phyloP scores from a whole-genome alignment of 2,329 filamentous ascomycete genomes.

The Claviceps spartinae region DNA sequence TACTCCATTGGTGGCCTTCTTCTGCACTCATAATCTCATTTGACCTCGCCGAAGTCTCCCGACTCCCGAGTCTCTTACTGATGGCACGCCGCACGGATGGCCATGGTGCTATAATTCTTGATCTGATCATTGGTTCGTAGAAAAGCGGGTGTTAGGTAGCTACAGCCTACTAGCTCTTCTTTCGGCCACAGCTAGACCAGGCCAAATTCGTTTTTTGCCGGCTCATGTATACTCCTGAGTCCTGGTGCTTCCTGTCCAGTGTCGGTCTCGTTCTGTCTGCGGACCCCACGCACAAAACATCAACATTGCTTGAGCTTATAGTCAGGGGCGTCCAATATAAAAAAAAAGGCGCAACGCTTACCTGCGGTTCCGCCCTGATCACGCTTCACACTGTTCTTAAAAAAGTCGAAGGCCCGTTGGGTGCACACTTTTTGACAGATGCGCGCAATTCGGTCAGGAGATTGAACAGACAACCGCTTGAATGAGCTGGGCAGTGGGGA shows the following conservation, averaged over 20 bases:
- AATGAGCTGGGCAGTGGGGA: too few relatives aligned
- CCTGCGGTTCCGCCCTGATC: constrained; percentile 89
- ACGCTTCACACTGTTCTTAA: constrained; percentile 95
- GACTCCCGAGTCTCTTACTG: too few relatives aligned
- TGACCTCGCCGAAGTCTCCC: constrained; percentile 84
- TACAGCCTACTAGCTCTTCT: constrained; percentile 58
- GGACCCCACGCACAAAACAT: too few relatives aligned
- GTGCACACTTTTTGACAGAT: constrained; percentile 46
- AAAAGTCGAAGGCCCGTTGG: constrained; percentile 73
- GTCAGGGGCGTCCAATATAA: too few relatives aligned
- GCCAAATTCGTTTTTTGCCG: constrained; percentile 44
- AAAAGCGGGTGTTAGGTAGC: constrained; percentile 53
- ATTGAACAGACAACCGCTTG: too few relatives aligned
- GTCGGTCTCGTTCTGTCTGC: constrained; percentile 70
- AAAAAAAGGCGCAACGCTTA: constrained; percentile 21
- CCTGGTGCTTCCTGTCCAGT: constrained; percentile 62
- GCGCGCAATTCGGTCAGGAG: too few relatives aligned
- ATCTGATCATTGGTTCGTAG: constrained; percentile 83
- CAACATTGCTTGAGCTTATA: too few relatives aligned
- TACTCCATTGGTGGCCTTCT: constrained; percentile 63
- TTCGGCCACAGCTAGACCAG: constrained; percentile 60
- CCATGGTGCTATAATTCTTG: constrained; percentile 74
- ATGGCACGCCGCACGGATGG: too few relatives aligned
- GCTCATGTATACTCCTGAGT: constrained; percentile 49
- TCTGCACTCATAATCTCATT: constrained; percentile 61